phyloP scores from a whole-genome alignment of 2,329 filamentous ascomycete species.

The Venturia effusa region DNA sequence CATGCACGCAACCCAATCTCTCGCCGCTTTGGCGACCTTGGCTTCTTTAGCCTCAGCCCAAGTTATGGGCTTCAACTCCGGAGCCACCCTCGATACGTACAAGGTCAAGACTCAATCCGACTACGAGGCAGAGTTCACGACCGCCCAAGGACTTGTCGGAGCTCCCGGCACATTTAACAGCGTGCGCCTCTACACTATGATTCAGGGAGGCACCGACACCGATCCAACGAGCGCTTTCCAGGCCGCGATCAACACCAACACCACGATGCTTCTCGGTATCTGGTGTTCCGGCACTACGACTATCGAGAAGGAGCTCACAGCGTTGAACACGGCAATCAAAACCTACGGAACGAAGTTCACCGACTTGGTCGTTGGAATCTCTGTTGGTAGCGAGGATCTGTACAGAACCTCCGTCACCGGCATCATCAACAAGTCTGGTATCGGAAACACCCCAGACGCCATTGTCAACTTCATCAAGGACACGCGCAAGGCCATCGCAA shows the following conservation, averaged over 20 bases:
- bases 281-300: slow-evolving; percentile 19
- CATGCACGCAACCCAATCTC: background rate
- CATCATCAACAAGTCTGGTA: slow-evolving; percentile 7
- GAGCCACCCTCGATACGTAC: slow-evolving; percentile 20
- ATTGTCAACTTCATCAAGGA: slow-evolving; percentile 10
- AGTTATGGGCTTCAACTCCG: slow-evolving; percentile 24
- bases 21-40: background rate
- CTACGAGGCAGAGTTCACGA: slow-evolving; percentile 9
- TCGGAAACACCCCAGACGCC: slow-evolving; percentile 1
- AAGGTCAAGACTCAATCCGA: slow-evolving; percentile 3
- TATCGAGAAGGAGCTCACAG: slow-evolving; percentile 25
- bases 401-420: slow-evolving; percentile 43
- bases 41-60: background rate
- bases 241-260: slow-evolving; percentile 24
- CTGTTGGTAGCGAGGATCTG: slow-evolving; percentile 34
- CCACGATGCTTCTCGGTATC: slow-evolving; percentile 26
- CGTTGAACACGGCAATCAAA: slow-evolving; percentile 22
- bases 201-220: slow-evolving; percentile 7
- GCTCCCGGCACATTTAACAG: slow-evolving; percentile 9
- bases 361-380: slow-evolving; percentile 25
- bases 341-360: slow-evolving; percentile 19
- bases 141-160: slow-evolving; percentile 5
- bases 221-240: slow-evolving; percentile 19
- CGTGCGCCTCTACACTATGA: slow-evolving; percentile 10
- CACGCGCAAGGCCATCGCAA: slow-evolving; percentile 16